phyloP scores from a whole-genome alignment of 2,329 filamentous ascomycete species.

The Fusarium nelsonii region DNA sequence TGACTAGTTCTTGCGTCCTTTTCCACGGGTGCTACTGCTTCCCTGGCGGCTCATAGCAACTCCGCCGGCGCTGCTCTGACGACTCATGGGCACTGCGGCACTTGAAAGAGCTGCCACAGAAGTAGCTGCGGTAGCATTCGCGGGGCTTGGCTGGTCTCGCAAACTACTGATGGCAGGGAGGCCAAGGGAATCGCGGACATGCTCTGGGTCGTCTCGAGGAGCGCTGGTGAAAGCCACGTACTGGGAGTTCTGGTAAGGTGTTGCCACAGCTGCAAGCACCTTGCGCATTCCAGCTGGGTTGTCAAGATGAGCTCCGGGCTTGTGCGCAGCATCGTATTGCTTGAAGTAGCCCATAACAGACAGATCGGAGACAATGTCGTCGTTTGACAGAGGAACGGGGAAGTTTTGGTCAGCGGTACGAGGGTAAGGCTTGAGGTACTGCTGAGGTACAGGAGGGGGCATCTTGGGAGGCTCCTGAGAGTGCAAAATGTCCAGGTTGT shows the following conservation, averaged over 20 bases:
- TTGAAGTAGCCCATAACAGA: conserved; percentile 70
- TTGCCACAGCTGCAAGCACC: conserved; percentile 67
- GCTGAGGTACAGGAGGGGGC: conserved; percentile 67
- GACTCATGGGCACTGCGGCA: conserved; percentile 64
- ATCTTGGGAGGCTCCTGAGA: conserved; percentile 68
- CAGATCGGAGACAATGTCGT: conserved; percentile 68
- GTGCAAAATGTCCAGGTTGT: conserved; percentile 69
- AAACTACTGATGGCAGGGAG: conserved; percentile 59
- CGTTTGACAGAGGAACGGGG: conserved; percentile 62
- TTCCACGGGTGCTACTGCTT: conserved; percentile 64
- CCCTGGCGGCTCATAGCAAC: conserved; percentile 69
- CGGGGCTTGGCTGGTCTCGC: conserved; percentile 57
- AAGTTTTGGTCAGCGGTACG: conserved; percentile 68
- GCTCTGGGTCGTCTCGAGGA: conserved; percentile 62
- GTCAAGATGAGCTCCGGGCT: conserved; percentile 68
- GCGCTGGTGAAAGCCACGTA: conserved; percentile 63
- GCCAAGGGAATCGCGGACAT: conserved; percentile 63
- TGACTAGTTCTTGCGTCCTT: conserved; percentile 54
- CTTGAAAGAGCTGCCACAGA: conserved; percentile 48
- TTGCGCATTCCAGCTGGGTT: conserved; percentile 65
- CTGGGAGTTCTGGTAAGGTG: conserved; percentile 60
- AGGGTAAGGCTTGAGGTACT: conserved; percentile 70
- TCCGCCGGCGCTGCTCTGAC: conserved; percentile 67
- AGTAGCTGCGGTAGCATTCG: conserved; percentile 39
- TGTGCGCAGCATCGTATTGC: conserved; percentile 66